A percentile compares a stretch with the other conserved stretches of the same genome.
Conservation (phyloP, 2,329 filamentous ascomycete species). For the Ceratocystis destructans region DNA sequence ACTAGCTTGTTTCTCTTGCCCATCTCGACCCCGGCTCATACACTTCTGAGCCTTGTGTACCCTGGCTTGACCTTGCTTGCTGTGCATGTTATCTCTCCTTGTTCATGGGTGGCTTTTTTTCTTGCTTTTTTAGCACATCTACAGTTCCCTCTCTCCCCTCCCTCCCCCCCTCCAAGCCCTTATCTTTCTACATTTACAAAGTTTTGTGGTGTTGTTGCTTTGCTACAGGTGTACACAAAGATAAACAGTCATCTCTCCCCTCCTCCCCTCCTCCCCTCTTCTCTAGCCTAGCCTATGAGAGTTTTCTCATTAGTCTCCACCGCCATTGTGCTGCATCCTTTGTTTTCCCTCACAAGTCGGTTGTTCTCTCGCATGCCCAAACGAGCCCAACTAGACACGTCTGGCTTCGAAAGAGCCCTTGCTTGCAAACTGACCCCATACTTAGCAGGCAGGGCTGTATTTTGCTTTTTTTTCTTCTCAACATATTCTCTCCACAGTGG, state of each 20-base stretch:
- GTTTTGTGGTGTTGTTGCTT: too few species aligned
- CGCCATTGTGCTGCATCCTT: conserved; percentile 3
- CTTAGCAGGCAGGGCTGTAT: not conserved
- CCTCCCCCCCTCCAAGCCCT: too few species aligned
- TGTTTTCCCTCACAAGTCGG: not conserved
- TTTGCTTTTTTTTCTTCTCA: not conserved
- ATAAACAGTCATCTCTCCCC: too few species aligned
- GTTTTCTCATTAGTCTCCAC: not conserved
- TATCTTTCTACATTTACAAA: too few species aligned
- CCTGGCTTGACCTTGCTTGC: too few species aligned
- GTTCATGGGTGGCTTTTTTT: not conserved
- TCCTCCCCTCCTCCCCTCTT: not conserved
- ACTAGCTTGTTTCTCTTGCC: not conserved
- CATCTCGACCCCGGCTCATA: not conserved
- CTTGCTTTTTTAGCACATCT: not conserved
- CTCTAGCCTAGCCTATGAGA: not conserved
- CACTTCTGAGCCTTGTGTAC: not conserved
- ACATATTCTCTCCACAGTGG: not conserved
- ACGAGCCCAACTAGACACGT: not conserved
- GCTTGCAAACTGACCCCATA: not conserved
- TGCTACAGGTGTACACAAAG: too few species aligned
- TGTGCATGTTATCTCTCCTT: too few species aligned
- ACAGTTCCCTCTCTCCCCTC: too few species aligned
- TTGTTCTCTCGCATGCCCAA: not conserved
- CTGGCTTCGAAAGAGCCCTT: not conserved